Percentiles rank a stretch among this genome's conserved stretches.
These are phyloP conservation scores for Termitomyces eurrhizus DNA, from an alignment of 768 basidiomycete genomes.

Conservation along the genomic window DNA sequence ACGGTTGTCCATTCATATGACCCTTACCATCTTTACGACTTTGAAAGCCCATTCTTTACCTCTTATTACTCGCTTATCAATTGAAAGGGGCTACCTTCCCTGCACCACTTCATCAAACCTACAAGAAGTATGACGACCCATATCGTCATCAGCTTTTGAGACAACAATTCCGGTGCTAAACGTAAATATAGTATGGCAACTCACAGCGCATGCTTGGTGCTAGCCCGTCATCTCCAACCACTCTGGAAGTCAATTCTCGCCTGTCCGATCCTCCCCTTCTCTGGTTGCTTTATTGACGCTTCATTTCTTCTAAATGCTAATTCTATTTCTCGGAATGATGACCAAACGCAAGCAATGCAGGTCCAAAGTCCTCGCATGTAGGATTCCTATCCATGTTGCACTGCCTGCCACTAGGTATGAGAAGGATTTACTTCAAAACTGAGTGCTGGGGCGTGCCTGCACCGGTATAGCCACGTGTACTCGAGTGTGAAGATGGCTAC, in stretches of 20 bases:
- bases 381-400: not conserved
- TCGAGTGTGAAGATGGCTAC: not conserved
- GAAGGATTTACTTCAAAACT: not conserved
- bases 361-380: not conserved
- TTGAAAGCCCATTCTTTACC: not conserved
- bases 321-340: conserved; percentile 11
- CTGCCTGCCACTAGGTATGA: not conserved
- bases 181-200: not conserved
- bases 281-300: not conserved
- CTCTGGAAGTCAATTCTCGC: not conserved
- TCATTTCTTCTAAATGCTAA: not conserved
- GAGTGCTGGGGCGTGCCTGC: not conserved
- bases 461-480: not conserved
- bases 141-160: not conserved
- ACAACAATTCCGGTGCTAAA: not conserved
- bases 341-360: not conserved
- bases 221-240: not conserved
- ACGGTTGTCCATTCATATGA: not conserved
- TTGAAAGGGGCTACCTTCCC: not conserved
- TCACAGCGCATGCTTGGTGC: not conserved
- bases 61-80: not conserved
- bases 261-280: conserved; percentile 3
- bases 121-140: not conserved
- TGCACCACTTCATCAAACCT: not conserved
- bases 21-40: not conserved